phyloP scores from a whole-genome alignment of 371 early-diverging fungal genomes.

The Mortierella polycephala region DNA sequence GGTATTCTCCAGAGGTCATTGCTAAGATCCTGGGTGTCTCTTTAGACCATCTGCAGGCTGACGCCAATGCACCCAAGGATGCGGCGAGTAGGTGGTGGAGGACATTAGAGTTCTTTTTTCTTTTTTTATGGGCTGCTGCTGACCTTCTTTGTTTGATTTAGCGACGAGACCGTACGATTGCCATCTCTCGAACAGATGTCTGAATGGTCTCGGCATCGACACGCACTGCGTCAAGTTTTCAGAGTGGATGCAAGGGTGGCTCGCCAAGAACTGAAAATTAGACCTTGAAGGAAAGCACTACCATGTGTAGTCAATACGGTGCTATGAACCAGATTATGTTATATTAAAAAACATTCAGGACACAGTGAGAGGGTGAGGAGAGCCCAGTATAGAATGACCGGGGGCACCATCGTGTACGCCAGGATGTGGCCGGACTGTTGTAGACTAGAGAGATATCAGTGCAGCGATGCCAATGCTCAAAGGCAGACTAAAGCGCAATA shows the following conservation, averaged over 20 bases:
- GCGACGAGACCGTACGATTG: constrained; percentile 73
- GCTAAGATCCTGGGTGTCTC: constrained; percentile 60
- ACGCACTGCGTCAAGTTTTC: constrained; percentile 63
- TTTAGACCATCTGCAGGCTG: constrained; percentile 64
- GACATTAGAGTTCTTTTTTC: background rate
- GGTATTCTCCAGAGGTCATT: constrained; percentile 57
- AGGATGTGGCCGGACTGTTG: too few species aligned
- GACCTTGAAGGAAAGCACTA: background rate
- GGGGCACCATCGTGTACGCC: too few species aligned
- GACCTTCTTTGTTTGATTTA: constrained; percentile 1
- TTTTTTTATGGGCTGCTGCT: background rate
- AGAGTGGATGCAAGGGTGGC: constrained; percentile 63
- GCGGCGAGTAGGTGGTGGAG: background rate
- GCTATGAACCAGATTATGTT: background rate
- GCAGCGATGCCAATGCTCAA: too few species aligned
- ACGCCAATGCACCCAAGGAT: constrained; percentile 58
- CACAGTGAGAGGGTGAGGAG: background rate
- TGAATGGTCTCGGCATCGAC: constrained; percentile 65
- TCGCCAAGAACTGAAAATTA: constrained; percentile 11
- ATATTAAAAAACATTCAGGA: background rate
- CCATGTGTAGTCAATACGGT: too few species aligned
- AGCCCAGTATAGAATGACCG: background rate
- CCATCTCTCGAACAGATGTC: constrained; percentile 68
- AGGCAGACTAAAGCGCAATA: too few species aligned
- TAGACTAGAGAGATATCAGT: too few species aligned